Evolutionary conservation across 2,329 filamentous ascomycete species (phyloP), one percentile per base, ranked within the genome.

Genomic region (Epichloe amarillans): DNA sequence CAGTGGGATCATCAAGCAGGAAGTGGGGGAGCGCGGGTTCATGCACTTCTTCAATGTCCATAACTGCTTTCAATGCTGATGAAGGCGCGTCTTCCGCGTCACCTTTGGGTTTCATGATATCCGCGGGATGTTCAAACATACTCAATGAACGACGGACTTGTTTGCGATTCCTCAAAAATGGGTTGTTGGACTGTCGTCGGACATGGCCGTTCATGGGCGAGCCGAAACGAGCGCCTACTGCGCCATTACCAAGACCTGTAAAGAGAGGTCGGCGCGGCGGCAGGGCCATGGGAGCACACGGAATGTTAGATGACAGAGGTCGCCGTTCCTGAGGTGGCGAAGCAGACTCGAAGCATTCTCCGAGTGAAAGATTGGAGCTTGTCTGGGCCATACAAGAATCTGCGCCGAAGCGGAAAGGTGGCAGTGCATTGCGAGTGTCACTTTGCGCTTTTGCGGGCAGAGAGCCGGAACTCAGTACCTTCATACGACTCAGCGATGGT

Each of bases 81-180:
- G 65, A 50, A 52, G 75, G 65, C 49, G 69, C 62, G 52, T 71
- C 66, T 11, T 78, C 77, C 44, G 81, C 79, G 56, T 84, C 66
- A 2, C 64, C 73, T 65, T 89, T 88, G 51, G 83, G 75, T 69
- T 88, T 88, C 72, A 95, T 86, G 50, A 96, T 76, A 63, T 97
- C 93, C 57, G 80, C 86, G 3, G 90, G 86, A 64, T 86, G 82
- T 70, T 97, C 91, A 69, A 95, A 98, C 93, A 98, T 98, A 76
- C 93, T 97, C 62, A 96, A 72, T 23, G 91, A 95, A 57, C 93
- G 83, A 54, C 93, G 83, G 62, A 91, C 91, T 65, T 93, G 87
- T 63, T 95, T 95, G 57, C 90, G 80, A 43, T 86, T 86, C 54
- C 88, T 82, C 60, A 82, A 72, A 57, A 86, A 79, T 51, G 78